A percentile compares a stretch with the other conserved stretches of the same genome.
phyloP scores from a whole-genome alignment of 768 basidiomycete genomes.

The Mycena vulgaris region DNA sequence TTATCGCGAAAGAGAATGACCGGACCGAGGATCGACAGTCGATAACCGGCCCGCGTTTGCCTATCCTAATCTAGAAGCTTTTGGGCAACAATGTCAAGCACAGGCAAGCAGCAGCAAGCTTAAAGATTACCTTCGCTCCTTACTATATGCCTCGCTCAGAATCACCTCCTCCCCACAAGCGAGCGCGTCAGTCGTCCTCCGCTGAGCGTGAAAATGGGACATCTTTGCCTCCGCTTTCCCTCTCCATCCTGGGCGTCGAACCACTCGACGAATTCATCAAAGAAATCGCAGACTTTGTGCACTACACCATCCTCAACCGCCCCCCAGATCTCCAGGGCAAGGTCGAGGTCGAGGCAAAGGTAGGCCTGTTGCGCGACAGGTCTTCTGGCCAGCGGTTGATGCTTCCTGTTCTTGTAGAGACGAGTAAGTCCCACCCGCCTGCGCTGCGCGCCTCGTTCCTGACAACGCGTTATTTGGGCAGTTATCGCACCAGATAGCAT shows the following conservation, averaged over 20 bases:
- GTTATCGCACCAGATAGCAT: slow-evolving; percentile 76
- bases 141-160: slow-evolving; percentile 43
- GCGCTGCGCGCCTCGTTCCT: slow-evolving; percentile 22
- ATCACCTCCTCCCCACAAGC: slow-evolving; percentile 51
- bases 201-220: slow-evolving; percentile 46
- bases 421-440: slow-evolving; percentile 69
- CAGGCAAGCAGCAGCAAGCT: background rate
- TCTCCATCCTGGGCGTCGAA: slow-evolving; percentile 90
- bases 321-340: slow-evolving; percentile 65
- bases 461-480: slow-evolving; percentile 49
- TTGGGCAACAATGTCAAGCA: background rate
- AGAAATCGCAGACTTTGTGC: slow-evolving; percentile 92
- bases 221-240: slow-evolving; percentile 74
- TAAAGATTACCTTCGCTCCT: background rate
- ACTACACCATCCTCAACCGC: slow-evolving; percentile 74
- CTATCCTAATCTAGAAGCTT: background rate
- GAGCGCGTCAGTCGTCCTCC: slow-evolving; percentile 43
- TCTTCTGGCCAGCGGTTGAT: slow-evolving; percentile 68
- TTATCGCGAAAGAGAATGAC: background rate
- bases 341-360: slow-evolving; percentile 93
- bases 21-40: background rate
- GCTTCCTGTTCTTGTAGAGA: slow-evolving; percentile 86
- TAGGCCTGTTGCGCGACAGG: slow-evolving; percentile 81
- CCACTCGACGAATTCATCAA: slow-evolving; percentile 95
- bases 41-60: background rate